Evolutionary conservation across 192 early-diverging fungal species (phyloP), one percentile per base, ranked within the genome.

Genomic region (Blastocladiella britannica): DNA sequence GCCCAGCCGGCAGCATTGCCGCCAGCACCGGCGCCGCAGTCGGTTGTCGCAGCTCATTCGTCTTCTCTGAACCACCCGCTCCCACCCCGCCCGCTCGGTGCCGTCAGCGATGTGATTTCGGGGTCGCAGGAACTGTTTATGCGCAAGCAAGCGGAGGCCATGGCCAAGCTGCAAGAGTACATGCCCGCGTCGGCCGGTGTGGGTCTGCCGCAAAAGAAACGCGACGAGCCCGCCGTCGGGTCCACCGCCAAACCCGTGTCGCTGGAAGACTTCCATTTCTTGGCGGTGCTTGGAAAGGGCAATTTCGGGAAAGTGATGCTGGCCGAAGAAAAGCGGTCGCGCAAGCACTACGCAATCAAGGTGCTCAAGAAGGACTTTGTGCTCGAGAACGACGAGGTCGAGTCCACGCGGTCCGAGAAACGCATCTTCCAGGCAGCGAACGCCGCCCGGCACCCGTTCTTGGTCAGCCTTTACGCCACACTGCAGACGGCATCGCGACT

Each of bases 281-380:
- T 91, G 55, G 87, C 91, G 23, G 93, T 98, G 2, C 72, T 98
- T 12, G 94, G 94, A 58, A 94, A 92, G 67, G 94, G 94, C 54
- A 96, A 94, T 73, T 98, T 94, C 79, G 94, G 94, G 65, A 98
- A 98, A 74, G 93, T 97, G 23, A 92, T 98, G 86, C 76, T 98
- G 55, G 89, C 91, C 4, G 89, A 94, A 67, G 91, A 98, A 61
- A 88, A 87, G 65, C 53, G 72, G 54, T 75, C 78, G 43, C 77
- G 81, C 61, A 78, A 83, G 27, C 74, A 90, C 15, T 94, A 88
- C 68, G 94, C 91, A 5, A 94, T 98, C 72, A 98, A 98, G 67
- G 93, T 98, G 5, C 68, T 98, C 29, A 96, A 96, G 70, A 98
- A 98, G 70, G 82, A 90, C 63, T 93, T 91, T 64, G 94, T 97